Conservation (phyloP, 495 filamentous ascomycete genomes). For the Aspergillus mulundensis region DNA sequence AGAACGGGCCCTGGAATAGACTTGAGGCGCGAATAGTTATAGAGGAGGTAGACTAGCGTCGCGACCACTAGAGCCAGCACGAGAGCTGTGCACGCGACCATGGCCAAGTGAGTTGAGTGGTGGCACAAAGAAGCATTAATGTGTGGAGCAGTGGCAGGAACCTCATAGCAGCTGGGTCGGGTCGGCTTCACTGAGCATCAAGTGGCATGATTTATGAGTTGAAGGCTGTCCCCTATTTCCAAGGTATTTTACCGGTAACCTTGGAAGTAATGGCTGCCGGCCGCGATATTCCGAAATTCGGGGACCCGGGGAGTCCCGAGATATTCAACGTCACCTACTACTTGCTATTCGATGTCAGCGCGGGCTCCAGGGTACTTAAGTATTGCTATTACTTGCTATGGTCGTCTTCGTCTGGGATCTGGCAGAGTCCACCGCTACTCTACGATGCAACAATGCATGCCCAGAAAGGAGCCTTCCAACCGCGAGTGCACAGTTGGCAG, state of each 20-base stretch:
- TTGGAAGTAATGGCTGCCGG: not conserved
- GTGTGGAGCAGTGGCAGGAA: not conserved
- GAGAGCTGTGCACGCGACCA: slow-evolving; percentile 8
- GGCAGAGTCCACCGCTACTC: not conserved
- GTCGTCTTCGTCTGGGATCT: not conserved
- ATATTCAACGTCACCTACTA: not conserved
- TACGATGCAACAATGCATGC: not conserved
- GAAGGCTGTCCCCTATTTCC: not conserved
- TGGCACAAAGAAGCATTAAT: not conserved
- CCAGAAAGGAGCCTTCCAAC: not conserved
- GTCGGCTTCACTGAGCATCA: not conserved
- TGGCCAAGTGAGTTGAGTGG: not conserved
- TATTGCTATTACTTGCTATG: not conserved
- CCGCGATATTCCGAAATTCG: slow-evolving; percentile 12
- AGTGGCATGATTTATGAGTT: not conserved
- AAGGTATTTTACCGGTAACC: not conserved
- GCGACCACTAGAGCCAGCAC: slow-evolving; percentile 6
- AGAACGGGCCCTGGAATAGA: slow-evolving; percentile 17
- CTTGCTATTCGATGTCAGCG: not conserved
- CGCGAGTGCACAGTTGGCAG: not conserved
- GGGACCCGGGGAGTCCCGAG: slow-evolving; percentile 10
- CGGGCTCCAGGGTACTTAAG: not conserved
- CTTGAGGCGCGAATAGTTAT: slow-evolving; percentile 17
- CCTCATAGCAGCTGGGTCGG: not conserved
- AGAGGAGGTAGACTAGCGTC: slow-evolving; percentile 4